These are phyloP conservation scores for Potentilla sterilis DNA, from an alignment of 306 rosid genomes.

Conservation along the genomic window DNA sequence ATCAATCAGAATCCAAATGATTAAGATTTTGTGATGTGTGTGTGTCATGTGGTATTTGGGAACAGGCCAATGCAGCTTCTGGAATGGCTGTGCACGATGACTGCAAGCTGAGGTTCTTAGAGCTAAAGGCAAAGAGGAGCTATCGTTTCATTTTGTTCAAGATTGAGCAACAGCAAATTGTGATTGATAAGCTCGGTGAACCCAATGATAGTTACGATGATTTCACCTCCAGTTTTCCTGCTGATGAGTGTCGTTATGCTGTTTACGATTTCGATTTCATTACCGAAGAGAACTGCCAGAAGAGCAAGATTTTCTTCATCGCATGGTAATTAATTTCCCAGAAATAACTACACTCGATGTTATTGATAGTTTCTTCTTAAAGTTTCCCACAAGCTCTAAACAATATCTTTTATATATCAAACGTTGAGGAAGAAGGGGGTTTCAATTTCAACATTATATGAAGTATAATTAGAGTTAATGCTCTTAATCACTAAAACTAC, in stretches of 20 bases:
- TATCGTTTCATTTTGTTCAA: conserved; percentile 73
- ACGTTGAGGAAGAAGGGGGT: too few relatives aligned
- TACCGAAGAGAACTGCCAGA: conserved; percentile 78
- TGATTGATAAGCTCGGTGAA: conserved; percentile 67
- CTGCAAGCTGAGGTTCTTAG: conserved; percentile 73
- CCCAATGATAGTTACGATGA: conserved; percentile 50
- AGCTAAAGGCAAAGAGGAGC: conserved; percentile 68
- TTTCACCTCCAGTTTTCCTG: conserved; percentile 71
- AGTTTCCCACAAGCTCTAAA: neutral
- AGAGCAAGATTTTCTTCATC: conserved; percentile 89
- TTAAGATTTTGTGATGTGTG: neutral
- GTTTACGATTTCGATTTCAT: conserved; percentile 80
- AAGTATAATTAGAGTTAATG: too few relatives aligned
- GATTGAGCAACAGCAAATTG: conserved; percentile 60
- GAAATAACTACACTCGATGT: neutral
- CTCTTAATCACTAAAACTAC: too few relatives aligned
- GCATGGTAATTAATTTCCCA: conserved; percentile 55
- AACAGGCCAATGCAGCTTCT: conserved; percentile 80
- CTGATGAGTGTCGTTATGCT: conserved; percentile 80
- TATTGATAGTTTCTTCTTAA: neutral
- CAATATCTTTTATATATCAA: too few relatives aligned
- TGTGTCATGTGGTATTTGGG: conserved; percentile 10
- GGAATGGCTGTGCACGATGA: conserved; percentile 90
- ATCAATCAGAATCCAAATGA: neutral
- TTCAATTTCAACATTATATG: too few relatives aligned